Conservation (phyloP, 2,329 filamentous ascomycete species). For the Claviceps sp. region DNA sequence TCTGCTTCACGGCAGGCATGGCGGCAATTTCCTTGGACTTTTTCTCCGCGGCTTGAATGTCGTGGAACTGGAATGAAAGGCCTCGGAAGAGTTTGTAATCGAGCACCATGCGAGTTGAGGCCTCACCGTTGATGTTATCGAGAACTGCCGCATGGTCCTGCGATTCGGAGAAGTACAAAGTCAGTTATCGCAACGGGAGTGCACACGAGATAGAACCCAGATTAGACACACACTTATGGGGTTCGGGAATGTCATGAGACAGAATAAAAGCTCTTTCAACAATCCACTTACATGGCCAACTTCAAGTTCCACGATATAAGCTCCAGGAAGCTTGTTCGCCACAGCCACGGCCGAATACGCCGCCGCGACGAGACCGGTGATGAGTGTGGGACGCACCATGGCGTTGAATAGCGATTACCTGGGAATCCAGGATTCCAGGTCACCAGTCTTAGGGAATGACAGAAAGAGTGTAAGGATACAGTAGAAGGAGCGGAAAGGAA, state of each 20-base stretch:
- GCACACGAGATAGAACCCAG: too few species aligned
- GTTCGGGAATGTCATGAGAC: too few species aligned
- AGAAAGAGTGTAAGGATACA: background rate
- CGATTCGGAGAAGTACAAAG: too few species aligned
- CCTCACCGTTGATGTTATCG: slow-evolving; percentile 10
- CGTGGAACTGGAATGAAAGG: slow-evolving; percentile 37
- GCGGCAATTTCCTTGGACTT: slow-evolving; percentile 26
- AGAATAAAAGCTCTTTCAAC: background rate
- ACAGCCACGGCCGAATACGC: slow-evolving; percentile 19
- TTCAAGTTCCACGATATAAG: slow-evolving; percentile 41
- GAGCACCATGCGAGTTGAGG: slow-evolving; percentile 31
- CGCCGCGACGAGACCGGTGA: slow-evolving; percentile 8
- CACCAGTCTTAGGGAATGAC: background rate
- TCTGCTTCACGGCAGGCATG: slow-evolving; percentile 32
- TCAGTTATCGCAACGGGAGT: too few species aligned
- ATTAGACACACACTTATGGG: background rate
- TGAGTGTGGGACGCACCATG: slow-evolving; percentile 7
- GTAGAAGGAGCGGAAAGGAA: background rate
- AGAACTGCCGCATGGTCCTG: slow-evolving; percentile 3
- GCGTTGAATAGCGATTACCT: background rate
- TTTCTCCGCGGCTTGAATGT: slow-evolving; percentile 29
- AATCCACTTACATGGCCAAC: slow-evolving; percentile 27
- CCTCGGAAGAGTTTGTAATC: slow-evolving; percentile 40
- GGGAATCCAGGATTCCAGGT: background rate
- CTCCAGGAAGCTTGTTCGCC: slow-evolving; percentile 27